A percentile compares a stretch with the other conserved stretches of the same genome.
Conservation (phyloP, 2,329 filamentous ascomycete genomes). For the Akanthomyces uredinophilus region DNA sequence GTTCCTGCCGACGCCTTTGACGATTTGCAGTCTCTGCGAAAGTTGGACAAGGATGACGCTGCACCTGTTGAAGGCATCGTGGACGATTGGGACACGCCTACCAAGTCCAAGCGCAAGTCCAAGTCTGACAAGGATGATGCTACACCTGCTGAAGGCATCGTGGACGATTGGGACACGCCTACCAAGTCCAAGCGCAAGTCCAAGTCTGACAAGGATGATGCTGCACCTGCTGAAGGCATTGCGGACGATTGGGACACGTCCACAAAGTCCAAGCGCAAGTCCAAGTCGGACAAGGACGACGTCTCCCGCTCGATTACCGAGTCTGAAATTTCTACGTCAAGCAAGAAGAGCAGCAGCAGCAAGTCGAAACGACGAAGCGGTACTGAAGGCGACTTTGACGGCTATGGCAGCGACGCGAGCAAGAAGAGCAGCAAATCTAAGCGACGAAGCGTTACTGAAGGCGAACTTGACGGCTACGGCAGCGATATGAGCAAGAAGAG, state of each 20-base stretch:
- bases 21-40: constrained; percentile 21
- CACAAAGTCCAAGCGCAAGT: constrained; percentile 30
- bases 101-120: constrained; percentile 29
- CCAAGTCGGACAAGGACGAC: constrained; percentile 18
- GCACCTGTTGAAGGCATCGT: too few relatives aligned
- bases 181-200: constrained; percentile 30
- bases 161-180: constrained; percentile 32
- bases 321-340: constrained; percentile 31
- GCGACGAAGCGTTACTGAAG: constrained; percentile 31
- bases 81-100: constrained; percentile 33
- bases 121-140: constrained; percentile 27
- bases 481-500: constrained; percentile 37
- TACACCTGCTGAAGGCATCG: too few relatives aligned
- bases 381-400: constrained; percentile 31
- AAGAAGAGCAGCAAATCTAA: constrained; percentile 35
- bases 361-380: constrained; percentile 33
- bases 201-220: constrained; percentile 17
- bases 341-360: constrained; percentile 29
- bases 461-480: constrained; percentile 28
- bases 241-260: constrained; percentile 33
- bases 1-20: constrained; percentile 27
- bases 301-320: constrained; percentile 26
- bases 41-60: constrained; percentile 27
- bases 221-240: too few relatives aligned
- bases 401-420: constrained; percentile 26